These are phyloP conservation scores for Carnegiea gigantea DNA, from an alignment of 179 eudicot genomes.

Conservation along the genomic window DNA sequence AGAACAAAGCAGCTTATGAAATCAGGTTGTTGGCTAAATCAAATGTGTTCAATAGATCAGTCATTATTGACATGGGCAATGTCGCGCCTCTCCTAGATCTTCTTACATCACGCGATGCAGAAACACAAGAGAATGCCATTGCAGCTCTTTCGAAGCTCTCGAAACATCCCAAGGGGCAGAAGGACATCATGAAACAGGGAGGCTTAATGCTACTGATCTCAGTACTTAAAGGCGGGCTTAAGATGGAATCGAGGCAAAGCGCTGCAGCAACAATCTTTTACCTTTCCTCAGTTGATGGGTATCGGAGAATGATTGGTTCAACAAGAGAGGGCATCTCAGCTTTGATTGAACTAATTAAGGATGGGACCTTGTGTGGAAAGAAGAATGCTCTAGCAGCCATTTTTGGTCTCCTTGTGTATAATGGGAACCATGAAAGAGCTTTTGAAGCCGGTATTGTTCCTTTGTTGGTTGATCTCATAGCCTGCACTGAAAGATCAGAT, in stretches of 20 bases:
- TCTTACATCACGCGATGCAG: constrained; percentile 47
- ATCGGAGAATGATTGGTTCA: constrained; percentile 59
- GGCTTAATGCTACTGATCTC: constrained; percentile 47
- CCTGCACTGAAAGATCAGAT: constrained; percentile 46
- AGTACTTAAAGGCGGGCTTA: constrained; percentile 50
- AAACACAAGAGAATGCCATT: constrained; percentile 61
- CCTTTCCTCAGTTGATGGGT: constrained; percentile 48
- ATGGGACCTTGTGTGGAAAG: constrained; percentile 62
- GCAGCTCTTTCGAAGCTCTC: constrained; percentile 77
- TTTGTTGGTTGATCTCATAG: constrained; percentile 35
- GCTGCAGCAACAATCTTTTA: constrained; percentile 80
- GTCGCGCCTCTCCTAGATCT: constrained; percentile 56
- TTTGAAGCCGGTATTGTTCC: constrained; percentile 56
- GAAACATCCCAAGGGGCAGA: constrained; percentile 59
- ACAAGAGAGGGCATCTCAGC: constrained; percentile 46
- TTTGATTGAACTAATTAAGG: constrained; percentile 46
- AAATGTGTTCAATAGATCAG: constrained; percentile 49
- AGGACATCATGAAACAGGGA: constrained; percentile 52
- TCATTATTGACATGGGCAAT: constrained; percentile 54
- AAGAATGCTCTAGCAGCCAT: constrained; percentile 78
- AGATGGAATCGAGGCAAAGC: constrained; percentile 52
- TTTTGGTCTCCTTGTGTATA: constrained; percentile 53
- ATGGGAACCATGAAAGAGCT: constrained; percentile 44
- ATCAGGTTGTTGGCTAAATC: constrained; percentile 65
- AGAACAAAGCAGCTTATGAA: constrained; percentile 70